Percentiles rank a stretch among this genome's conserved stretches.
phyloP scores from a whole-genome alignment of 371 early-diverging fungal genomes.

The Racocetra persica region DNA sequence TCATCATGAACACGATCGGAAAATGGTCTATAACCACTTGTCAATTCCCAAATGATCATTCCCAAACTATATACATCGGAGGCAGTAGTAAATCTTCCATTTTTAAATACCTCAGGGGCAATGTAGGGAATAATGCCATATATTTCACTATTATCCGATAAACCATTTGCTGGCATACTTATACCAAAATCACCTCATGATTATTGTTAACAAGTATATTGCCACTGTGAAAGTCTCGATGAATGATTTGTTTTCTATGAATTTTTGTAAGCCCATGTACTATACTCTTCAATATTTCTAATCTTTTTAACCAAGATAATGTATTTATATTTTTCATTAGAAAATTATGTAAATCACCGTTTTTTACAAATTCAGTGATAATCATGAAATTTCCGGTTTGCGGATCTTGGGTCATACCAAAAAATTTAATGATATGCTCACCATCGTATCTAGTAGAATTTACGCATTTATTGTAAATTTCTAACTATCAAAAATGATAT shows the following conservation, averaged over 20 bases:
- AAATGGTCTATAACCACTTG: too few relatives aligned
- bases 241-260: neutral
- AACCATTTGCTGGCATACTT: neutral
- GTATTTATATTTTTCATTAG: neutral
- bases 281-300: neutral
- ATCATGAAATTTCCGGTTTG: neutral
- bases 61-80: too few relatives aligned
- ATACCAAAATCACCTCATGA: conserved; percentile 11
- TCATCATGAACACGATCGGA: too few relatives aligned
- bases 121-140: conserved; percentile 28
- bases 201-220: neutral
- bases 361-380: neutral
- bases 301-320: neutral
- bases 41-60: too few relatives aligned
- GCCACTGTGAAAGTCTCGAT: conserved; percentile 1
- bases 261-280: neutral
- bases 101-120: neutral
- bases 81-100: too few relatives aligned
- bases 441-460: neutral
- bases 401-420: neutral
- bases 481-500: too few relatives aligned
- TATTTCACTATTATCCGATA: neutral
- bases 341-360: neutral
- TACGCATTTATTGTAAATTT: neutral
- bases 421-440: neutral